Percentiles rank a stretch among this genome's conserved stretches.
Conservation (phyloP, 1,284 basidiomycete genomes). For the Microbotryomycetes sp. region DNA sequence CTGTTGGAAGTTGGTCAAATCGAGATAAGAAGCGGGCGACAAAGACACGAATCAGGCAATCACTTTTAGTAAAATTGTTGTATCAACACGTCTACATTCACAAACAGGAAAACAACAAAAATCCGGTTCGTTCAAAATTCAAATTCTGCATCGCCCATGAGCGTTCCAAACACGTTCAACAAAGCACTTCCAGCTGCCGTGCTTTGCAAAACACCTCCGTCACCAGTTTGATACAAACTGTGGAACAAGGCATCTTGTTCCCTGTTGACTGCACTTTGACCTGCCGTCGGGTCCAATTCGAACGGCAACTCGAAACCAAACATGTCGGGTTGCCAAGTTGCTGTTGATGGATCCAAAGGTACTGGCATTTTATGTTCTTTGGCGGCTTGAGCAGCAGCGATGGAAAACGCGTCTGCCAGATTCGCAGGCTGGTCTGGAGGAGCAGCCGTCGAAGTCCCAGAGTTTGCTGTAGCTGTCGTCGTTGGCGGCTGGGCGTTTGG, state of each 20-base stretch:
- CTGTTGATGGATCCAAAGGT: not conserved
- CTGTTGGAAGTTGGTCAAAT: constrained; percentile 24
- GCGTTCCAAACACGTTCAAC: constrained; percentile 24
- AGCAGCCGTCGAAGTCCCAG: not conserved
- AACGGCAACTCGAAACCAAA: constrained; percentile 7
- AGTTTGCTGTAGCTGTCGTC: not conserved
- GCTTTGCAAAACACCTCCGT: constrained; percentile 1
- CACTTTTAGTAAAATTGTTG: too few species aligned
- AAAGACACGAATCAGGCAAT: not conserved
- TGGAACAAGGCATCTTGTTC: constrained; percentile 31
- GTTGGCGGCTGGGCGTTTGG: not conserved
- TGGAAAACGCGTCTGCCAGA: not conserved
- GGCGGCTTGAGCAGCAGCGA: not conserved
- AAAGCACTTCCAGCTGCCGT: constrained; percentile 7
- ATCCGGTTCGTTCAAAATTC: not conserved
- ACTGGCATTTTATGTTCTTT: not conserved
- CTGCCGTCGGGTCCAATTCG: constrained; percentile 24
- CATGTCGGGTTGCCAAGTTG: not conserved
- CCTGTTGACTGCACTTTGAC: constrained; percentile 14
- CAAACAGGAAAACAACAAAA: too few species aligned
- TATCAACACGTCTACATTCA: too few species aligned
- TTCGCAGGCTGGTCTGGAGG: not conserved
- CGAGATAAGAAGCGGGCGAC: constrained; percentile 1
- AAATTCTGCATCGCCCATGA: constrained; percentile 18
- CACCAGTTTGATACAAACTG: constrained; percentile 17